phyloP scores from a whole-genome alignment of 164 flowering plant species.

The Macadamia integrifolia region DNA sequence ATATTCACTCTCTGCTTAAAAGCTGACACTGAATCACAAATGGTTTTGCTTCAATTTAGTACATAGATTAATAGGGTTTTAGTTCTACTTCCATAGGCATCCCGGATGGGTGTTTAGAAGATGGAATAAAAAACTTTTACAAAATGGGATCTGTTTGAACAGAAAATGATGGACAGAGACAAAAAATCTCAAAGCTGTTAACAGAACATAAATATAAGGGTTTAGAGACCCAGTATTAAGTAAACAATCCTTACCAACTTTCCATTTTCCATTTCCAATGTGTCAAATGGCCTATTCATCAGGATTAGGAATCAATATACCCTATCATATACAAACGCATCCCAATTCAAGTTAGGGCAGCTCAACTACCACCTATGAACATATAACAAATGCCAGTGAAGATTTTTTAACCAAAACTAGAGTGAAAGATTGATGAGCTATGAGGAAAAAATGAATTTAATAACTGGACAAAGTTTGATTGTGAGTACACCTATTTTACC shows the following conservation, averaged over 20 bases:
- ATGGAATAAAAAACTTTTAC: too few species aligned
- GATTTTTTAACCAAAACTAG: not conserved
- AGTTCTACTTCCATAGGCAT: not conserved
- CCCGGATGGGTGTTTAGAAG: too few species aligned
- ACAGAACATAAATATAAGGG: too few species aligned
- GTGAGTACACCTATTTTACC: conserved; percentile 22
- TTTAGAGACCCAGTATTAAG: not conserved
- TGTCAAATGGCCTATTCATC: not conserved
- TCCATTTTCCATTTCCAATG: not conserved
- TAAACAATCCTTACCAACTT: not conserved
- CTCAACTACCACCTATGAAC: conserved; percentile 1
- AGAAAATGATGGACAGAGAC: too few species aligned
- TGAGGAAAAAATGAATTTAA: not conserved
- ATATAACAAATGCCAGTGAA: not conserved
- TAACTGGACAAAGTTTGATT: conserved; percentile 15
- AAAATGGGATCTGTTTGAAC: too few species aligned
- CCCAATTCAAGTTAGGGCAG: not conserved
- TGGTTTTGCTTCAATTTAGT: not conserved
- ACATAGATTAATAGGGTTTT: not conserved
- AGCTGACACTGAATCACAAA: too few species aligned
- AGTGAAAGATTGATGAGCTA: conserved; percentile 8
- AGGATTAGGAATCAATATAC: conserved; percentile 1
- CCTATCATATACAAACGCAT: conserved; percentile 20
- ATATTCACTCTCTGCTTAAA: too few species aligned
- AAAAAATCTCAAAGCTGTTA: too few species aligned